Evolutionary conservation across 352 stramenopile genomes (phyloP), one percentile per base, ranked within the genome.

Genomic region (Pythium scleroteichum): DNA sequence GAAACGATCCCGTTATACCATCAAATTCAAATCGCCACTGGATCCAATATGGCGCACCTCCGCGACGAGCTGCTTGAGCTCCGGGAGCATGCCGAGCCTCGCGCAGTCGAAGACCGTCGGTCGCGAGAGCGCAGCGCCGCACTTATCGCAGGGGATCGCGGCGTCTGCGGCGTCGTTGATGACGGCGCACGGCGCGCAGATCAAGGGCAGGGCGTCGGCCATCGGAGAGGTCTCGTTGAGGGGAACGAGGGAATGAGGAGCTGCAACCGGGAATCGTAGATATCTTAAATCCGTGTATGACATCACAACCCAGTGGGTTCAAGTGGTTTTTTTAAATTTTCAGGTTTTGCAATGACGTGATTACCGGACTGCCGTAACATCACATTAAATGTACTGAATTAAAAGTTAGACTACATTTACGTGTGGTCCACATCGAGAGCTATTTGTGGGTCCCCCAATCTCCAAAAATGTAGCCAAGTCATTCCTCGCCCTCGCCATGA

Each of bases 21-120:
- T 35, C 29, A 35, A 35, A 10, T 10, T 10, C 5, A 35, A 5
- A n/a, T n/a, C n/a, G n/a, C n/a, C n/a, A n/a, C 29, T 35, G 29
- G 5, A 10, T 10, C 29, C 10, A 5, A 35, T 10, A 13, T 12
- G 33, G 8, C 33, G 39, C 23, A 85, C 79, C 67, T 81, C 62
- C 12, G 62, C n/a, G 20, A 88, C 65, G 46, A 93, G 67, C 59
- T 73, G 53, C 57, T 88, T 62, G 17, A 93, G 68, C 52, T 90
- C 79, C 3, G 75, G 62, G 1, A 90, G 62, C 5, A 90, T 68
- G 17, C 84, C 81, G 7, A 83, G 62, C 20, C 80, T 75, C 13
- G 84, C 81, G 64, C 79, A 91, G 67, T 90, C 79, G 35, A 88
- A 89, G 13, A 72, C 66, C 0, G 69, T 78, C 2, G 84, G 78